phyloP scores from a whole-genome alignment of 2,329 filamentous ascomycete species.

The Exserohilum turcica region DNA sequence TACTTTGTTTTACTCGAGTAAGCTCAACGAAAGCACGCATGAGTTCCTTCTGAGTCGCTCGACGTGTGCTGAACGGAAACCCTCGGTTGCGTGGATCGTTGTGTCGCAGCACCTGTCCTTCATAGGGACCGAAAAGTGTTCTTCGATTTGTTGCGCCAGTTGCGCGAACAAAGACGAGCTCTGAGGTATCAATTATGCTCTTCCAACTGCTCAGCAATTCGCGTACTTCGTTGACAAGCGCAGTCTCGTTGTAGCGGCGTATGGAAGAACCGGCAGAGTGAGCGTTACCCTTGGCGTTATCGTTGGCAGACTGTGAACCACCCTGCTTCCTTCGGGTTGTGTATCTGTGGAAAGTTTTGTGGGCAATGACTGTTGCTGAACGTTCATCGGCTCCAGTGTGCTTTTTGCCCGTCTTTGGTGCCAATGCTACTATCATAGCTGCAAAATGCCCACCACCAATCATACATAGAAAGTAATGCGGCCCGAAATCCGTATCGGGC shows the following conservation, averaged over 20 bases:
- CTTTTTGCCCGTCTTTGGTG: constrained; percentile 76
- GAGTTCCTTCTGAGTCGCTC: constrained; percentile 91
- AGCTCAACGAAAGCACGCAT: constrained; percentile 95
- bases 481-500: constrained; percentile 66
- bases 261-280: constrained; percentile 91
- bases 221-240: constrained; percentile 85
- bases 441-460: constrained; percentile 98
- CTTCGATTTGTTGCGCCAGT: constrained; percentile 84
- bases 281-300: constrained; percentile 89
- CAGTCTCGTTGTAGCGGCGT: constrained; percentile 91
- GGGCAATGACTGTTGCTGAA: constrained; percentile 85
- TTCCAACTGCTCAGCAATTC: constrained; percentile 84
- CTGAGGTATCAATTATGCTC: constrained; percentile 77
- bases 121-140: constrained; percentile 89
- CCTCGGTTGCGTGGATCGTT: constrained; percentile 82
- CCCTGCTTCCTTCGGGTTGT: constrained; percentile 96
- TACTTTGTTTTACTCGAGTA: constrained; percentile 83
- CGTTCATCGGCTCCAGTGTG: constrained; percentile 74
- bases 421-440: constrained; percentile 89
- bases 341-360: constrained; percentile 98
- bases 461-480: constrained; percentile 97
- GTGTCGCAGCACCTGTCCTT: constrained; percentile 78
- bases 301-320: constrained; percentile 91
- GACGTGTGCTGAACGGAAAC: constrained; percentile 90
- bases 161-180: constrained; percentile 86